A percentile compares a stretch with the other conserved stretches of the same genome.
Evolutionary conservation across 306 rosid genomes (phyloP).

Genomic region (Canavalia ensiformis): DNA sequence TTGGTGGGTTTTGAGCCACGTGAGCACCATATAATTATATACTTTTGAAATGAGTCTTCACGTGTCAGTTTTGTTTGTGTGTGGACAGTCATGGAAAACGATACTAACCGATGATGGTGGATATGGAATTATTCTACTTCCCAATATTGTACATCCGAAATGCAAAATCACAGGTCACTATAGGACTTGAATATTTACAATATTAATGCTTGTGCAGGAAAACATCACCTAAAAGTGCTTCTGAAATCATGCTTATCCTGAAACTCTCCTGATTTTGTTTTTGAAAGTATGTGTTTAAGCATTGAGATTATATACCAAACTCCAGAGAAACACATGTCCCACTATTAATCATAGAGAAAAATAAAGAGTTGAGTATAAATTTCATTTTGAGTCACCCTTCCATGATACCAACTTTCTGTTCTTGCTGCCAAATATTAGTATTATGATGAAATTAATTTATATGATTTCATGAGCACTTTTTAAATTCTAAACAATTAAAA

Average conservation of each 20-base stretch:
- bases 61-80: conserved; percentile 37
- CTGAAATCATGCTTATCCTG: conserved; percentile 28
- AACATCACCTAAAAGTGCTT: conserved; percentile 43
- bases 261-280: not conserved
- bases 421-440: not conserved
- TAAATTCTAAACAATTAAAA: not conserved
- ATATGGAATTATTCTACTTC: conserved; percentile 41
- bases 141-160: conserved; percentile 19
- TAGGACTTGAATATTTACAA: conserved; percentile 39
- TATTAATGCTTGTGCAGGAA: conserved; percentile 11
- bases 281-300: no score
- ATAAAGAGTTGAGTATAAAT: not conserved
- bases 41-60: conserved; percentile 33
- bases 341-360: not conserved
- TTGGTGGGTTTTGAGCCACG: conserved; percentile 42
- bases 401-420: not conserved
- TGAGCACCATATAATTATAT: conserved; percentile 40
- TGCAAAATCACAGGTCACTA: conserved; percentile 38
- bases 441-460: not conserved
- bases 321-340: not conserved
- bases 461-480: not conserved
- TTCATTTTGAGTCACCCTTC: not conserved
- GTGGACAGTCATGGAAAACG: not conserved
- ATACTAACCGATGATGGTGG: conserved; percentile 58
- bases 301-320: no score